Percentiles rank a stretch among this genome's conserved stretches.
Conservation (phyloP, 2,329 filamentous ascomycete species). For the Elsinoe necatrix region DNA sequence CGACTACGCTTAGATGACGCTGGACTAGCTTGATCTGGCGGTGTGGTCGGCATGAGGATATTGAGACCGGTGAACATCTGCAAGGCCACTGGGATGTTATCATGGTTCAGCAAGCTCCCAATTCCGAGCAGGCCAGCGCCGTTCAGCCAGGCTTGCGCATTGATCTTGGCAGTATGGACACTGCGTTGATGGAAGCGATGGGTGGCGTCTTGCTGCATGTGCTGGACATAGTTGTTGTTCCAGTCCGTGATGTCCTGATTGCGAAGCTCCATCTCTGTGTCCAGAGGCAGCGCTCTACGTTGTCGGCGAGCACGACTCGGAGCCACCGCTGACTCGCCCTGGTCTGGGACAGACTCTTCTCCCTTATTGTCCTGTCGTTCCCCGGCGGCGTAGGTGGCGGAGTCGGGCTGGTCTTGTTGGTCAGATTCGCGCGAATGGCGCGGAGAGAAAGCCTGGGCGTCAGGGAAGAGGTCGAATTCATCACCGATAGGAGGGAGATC, state of each 20-base stretch:
- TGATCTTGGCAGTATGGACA: conserved; percentile 48
- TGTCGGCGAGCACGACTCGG: conserved; percentile 33
- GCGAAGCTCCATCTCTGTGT: conserved; percentile 44
- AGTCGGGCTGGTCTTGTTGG: background rate
- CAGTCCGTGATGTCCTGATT: conserved; percentile 50
- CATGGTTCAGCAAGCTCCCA: conserved; percentile 38
- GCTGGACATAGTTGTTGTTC: conserved; percentile 50
- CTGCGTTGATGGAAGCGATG: conserved; percentile 29
- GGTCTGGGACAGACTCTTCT: background rate
- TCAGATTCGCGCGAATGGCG: background rate
- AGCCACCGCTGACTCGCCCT: conserved; percentile 26
- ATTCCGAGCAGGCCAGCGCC: conserved; percentile 48
- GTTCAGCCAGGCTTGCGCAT: conserved; percentile 54
- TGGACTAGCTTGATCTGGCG: background rate
- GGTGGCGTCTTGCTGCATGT: conserved; percentile 48
- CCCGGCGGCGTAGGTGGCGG: background rate
- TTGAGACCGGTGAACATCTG: conserved; percentile 49
- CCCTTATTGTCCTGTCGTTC: conserved; percentile 16
- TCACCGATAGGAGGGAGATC: background rate
- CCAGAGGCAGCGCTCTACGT: conserved; percentile 38
- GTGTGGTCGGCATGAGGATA: conserved; percentile 41
- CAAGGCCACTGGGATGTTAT: conserved; percentile 43
- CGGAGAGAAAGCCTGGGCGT: conserved; percentile 14
- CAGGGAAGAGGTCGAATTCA: conserved; percentile 13
- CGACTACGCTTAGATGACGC: conserved; percentile 18